Base-by-base conservation (phyloP, 345 rosid species). In the Noccaea caerulescens region DNA sequence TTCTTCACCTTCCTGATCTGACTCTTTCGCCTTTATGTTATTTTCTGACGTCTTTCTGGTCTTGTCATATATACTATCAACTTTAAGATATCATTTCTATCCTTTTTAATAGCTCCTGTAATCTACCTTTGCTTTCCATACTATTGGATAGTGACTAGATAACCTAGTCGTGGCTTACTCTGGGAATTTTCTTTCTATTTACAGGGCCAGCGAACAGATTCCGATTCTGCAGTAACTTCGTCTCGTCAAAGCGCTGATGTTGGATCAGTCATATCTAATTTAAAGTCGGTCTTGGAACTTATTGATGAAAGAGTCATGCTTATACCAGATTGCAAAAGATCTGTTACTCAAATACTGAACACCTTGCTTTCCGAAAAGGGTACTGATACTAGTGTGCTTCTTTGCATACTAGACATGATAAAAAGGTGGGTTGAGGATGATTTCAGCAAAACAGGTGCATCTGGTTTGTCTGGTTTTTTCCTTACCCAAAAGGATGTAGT, bases 381-480 rank as follows among this genome's bases (percentile, higher is more conserved):
- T 43, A 91, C 96, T 27, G 98, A 89, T 82, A 77, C 97, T 52
- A 88, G 88, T 61, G 92, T 94, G 77, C 95, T 94, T 77, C 90
- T 91, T 59, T 90, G 96, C 83, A 85, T 91, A 81, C 81, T 94
- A 34, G 98, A 91, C 80, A 87, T 88, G 67, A 66, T 89, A 68
- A 94, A 87, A 78, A 86, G 90, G 81, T 94, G 99, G 99, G 72
- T 89, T 58, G 98, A 91, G 82, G 92, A 86, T 77, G 89, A 89
- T 66, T 80, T 82, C 54, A 63, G 84, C 84, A 89, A 86, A 72
- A 82, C 85, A 50, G 90, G 93, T 41, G 72, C 79, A 58, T 61
- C 84, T 72, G 83, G 74, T 58, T 43, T 82, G 25, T 80, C 89
- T 63, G 76, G 58, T 77, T 73, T 84, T 76, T 87, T 91, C 72